Conservation (phyloP, 2,329 filamentous ascomycete genomes). For the Aspergillus terreus region DNA sequence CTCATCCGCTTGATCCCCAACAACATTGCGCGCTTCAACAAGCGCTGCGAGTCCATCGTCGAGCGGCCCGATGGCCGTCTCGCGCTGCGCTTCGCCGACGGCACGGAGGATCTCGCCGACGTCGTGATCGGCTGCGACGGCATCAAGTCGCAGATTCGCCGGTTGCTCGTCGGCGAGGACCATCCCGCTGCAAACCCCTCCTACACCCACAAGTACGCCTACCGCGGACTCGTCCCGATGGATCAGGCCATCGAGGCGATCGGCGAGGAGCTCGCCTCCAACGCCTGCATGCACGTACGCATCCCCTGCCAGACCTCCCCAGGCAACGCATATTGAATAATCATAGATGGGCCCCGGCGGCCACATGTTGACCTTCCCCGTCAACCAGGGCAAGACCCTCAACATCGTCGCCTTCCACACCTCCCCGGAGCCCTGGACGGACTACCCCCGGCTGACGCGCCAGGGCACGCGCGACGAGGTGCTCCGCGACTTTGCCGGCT, state of each 20-base stretch:
- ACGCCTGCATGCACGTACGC: conserved; percentile 30
- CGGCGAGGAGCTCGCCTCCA: conserved; percentile 43
- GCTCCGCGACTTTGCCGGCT: conserved; percentile 19
- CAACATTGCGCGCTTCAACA: conserved; percentile 23
- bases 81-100: conserved; percentile 43
- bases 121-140: conserved; percentile 48
- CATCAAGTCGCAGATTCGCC: conserved; percentile 47
- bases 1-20: conserved; percentile 29
- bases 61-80: conserved; percentile 23
- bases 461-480: conserved; percentile 20
- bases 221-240: conserved; percentile 51
- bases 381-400: conserved; percentile 46
- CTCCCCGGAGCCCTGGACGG: conserved; percentile 22
- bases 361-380: conserved; percentile 49
- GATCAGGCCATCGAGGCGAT: conserved; percentile 42
- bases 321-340: no score
- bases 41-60: conserved; percentile 20
- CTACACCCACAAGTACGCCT: conserved; percentile 53
- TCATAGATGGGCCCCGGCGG: conserved; percentile 37
- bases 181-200: conserved; percentile 42
- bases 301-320: neutral
- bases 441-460: conserved; percentile 18
- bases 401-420: conserved; percentile 45
- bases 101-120: conserved; percentile 38
- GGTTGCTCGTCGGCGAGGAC: conserved; percentile 41